Base-by-base conservation (phyloP, 148 eudicot species). In the Rhododendron molle region DNA sequence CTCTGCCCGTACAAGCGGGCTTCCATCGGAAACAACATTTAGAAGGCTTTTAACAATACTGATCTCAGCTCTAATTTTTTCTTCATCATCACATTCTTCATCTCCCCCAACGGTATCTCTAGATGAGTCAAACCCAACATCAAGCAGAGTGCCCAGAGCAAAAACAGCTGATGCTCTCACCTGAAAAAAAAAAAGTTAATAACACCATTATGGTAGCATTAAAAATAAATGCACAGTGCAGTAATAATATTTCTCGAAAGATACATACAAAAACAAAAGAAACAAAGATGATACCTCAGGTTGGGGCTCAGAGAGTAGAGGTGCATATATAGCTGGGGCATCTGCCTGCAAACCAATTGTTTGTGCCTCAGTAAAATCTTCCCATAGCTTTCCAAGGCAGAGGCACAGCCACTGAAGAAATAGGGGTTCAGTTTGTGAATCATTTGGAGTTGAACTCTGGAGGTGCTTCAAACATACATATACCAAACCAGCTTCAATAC, bases 361-460 rank as follows among this genome's bases (percentile, higher is more conserved):
- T 84, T 97, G 96, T 84, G 95, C 96, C 90, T 94, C 99, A 0
- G 92, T 78, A 40, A 91, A 95, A 89, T 95, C 99, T 91, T 97
- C 99, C 99, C 99, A 97, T 80, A 95, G 87, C 87, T 97, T 97
- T 77, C 98, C 99, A 85, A 95, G 88, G 83, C 99, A 97, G 81
- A 97, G 93, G 91, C 98, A 97, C 82, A 97, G 92, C 99, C 99
- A 97, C 86, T 95, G 99, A 80, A 97, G 95, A 89, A 93, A 93
- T 69, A 95, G 88, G 69, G 98, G 98, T 85, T 97, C 98, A 82
- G 94, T 90, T 91, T 91, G 98, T 67, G 91, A 80, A 83, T 95
- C 96, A 92, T 91, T 94, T 44, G 95, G 92, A 84, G 89, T 87
- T 82, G 94, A 92, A 87, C 89, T 89, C 86, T 92, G 96, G 84